Percentiles rank a stretch among this genome's conserved stretches.
Conservation (phyloP, 768 basidiomycete species). For the Mycena filopes region DNA sequence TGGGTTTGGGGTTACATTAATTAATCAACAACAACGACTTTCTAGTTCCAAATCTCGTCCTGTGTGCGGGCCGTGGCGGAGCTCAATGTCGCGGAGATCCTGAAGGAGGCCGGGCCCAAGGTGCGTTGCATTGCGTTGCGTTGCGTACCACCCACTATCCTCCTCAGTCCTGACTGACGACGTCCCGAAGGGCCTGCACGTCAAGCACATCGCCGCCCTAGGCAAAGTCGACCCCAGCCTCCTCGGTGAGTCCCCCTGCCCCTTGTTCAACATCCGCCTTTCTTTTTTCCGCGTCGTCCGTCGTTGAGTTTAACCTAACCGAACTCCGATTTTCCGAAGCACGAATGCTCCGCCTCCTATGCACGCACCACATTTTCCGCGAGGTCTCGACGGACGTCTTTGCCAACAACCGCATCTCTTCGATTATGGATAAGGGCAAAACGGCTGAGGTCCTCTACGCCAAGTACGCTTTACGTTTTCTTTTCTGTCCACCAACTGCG, state of each 20-base stretch:
- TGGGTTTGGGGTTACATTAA: neutral
- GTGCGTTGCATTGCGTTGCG: no score
- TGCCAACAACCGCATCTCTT: conserved; percentile 40
- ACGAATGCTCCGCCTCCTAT: conserved; percentile 40
- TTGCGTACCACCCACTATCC: no score
- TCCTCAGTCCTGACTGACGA: no score
- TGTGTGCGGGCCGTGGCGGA: neutral
- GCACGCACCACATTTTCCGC: conserved; percentile 36
- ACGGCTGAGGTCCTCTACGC: conserved; percentile 21
- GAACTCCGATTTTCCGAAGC: no score
- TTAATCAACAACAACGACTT: neutral
- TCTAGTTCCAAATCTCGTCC: conserved; percentile 14
- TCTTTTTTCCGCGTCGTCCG: no score
- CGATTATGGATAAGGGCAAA: conserved; percentile 36
- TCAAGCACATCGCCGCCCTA: conserved; percentile 34
- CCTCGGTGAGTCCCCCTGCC: neutral
- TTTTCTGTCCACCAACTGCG: no score
- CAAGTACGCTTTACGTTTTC: conserved; percentile 19
- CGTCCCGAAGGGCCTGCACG: conserved; percentile 40
- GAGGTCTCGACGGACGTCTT: conserved; percentile 36
- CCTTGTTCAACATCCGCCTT: neutral
- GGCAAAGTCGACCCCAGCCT: neutral
- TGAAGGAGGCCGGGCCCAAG: conserved; percentile 37
- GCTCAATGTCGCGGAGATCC: conserved; percentile 39
- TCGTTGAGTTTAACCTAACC: no score